These are phyloP conservation scores for Plantago elongata DNA, from an alignment of 257 asterid species.

Conservation along the genomic window DNA sequence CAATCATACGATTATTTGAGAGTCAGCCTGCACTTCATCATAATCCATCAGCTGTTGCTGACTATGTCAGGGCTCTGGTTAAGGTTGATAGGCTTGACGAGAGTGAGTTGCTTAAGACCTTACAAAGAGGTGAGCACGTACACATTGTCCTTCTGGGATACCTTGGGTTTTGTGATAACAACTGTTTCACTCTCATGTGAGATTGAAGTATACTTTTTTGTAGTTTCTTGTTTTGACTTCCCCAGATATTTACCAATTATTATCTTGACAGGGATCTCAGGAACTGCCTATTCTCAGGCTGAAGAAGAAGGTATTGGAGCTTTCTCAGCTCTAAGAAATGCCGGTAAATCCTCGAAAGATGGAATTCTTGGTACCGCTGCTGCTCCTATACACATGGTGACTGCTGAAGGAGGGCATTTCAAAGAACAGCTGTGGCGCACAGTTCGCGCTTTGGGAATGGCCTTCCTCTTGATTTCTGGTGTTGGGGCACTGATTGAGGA, in stretches of 20 bases:
- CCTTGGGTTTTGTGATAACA: background rate
- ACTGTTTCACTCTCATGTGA: background rate
- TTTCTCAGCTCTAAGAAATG: constrained; percentile 65
- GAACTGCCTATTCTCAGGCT: constrained; percentile 39
- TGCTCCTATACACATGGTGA: constrained; percentile 92
- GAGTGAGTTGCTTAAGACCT: constrained; percentile 67
- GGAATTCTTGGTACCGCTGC: constrained; percentile 78
- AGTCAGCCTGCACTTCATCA: constrained; percentile 69
- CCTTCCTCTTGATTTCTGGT: constrained; percentile 77
- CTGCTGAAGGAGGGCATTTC: constrained; percentile 74
- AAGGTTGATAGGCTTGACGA: constrained; percentile 83
- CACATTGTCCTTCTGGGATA: background rate
- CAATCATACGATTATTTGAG: constrained; percentile 78
- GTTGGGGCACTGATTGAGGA: constrained; percentile 85
- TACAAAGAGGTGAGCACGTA: constrained; percentile 62
- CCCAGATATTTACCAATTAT: constrained; percentile 6
- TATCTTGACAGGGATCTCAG: constrained; percentile 39
- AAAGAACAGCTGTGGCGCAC: constrained; percentile 95
- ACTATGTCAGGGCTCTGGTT: constrained; percentile 81
- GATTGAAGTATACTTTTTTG: no score
- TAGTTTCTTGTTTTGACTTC: background rate
- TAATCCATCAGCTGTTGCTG: constrained; percentile 75
- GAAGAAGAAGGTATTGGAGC: constrained; percentile 60
- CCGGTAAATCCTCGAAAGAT: constrained; percentile 62
- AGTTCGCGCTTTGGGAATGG: constrained; percentile 70